Base-by-base conservation (phyloP, 1,139 yeast genomes). In the Pneumocystis jirovecii region DNA sequence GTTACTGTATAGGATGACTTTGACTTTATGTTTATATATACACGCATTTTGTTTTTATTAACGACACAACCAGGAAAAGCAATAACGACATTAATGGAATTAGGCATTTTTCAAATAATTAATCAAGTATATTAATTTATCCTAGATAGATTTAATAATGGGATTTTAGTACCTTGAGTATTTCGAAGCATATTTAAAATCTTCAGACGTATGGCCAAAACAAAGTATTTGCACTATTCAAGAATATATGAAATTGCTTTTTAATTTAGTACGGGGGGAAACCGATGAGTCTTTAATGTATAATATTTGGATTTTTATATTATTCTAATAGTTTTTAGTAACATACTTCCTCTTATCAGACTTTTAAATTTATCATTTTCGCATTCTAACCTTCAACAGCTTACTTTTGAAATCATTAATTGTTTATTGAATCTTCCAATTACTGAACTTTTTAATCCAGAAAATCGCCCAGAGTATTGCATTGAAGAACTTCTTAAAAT, bases 41-140 rank as follows among this genome's bases (percentile, higher is more conserved):
- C 69, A 34, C 63, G 70, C n/a, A 68, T 68, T 15, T 25, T 68
- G 25, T 68, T 68, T 59, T 63, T 68, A 39, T 65, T 67, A 35
- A 68, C 69, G 10, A 65, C 65, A 7, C 65, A 63, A n/a, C 63
- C 45, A n/a, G 63, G 65, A 7, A 29, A 44, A 5, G 63, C 60
- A 6, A 42, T 63, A 25, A 37, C 31, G 40, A 42, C 37, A 12
- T 61, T 45, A 12, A 45, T 63, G 37, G 42, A 60, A 29, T 35
- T 50, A 19, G 34, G 34, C 15, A 50, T 61, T 29, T 65, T 65
- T 17, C 45, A 57, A 25, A 39, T 60, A 10, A 56, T 63, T 29
- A 21, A 62, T 19, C 25, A 25, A 34, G 65, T 65, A 4, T 50
- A 63, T 34, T 2, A 15, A 31, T 37, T 19, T 59, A 59, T 62